Percentiles rank a stretch among this genome's conserved stretches.
Evolutionary conservation across 768 basidiomycete genomes (phyloP).

Genomic region (Macrolepiota dolichaula): DNA sequence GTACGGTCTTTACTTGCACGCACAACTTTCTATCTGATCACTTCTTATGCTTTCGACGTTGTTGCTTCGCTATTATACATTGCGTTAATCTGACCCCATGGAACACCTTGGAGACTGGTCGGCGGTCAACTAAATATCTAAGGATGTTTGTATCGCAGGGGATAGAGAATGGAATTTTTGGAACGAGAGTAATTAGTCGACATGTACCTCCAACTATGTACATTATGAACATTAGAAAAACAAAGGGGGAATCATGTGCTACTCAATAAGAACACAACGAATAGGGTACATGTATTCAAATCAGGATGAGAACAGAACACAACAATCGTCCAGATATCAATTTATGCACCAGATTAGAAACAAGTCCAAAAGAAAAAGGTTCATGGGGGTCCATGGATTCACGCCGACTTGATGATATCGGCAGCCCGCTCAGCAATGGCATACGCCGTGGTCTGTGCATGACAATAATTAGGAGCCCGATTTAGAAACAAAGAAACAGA

Average conservation of each 20-base stretch:
- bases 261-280: neutral
- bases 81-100: neutral
- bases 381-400: neutral
- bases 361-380: neutral
- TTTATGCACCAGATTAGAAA: too few species aligned
- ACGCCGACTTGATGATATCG: conserved; percentile 42
- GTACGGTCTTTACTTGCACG: neutral
- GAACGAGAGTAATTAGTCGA: neutral
- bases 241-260: neutral
- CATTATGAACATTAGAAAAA: neutral
- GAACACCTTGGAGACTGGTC: neutral
- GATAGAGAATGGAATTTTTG: neutral
- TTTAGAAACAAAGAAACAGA: neutral
- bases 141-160: neutral
- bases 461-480: conserved; percentile 12
- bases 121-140: neutral
- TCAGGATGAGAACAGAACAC: neutral
- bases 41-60: neutral
- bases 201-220: neutral
- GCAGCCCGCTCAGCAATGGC: conserved; percentile 57
- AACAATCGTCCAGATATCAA: too few species aligned
- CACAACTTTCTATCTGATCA: neutral
- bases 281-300: neutral
- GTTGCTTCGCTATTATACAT: neutral
- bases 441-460: conserved; percentile 39